Evolutionary conservation across 1,284 basidiomycete species (phyloP), one percentile per base, ranked within the genome.

Genomic region (Lignosus rhinocerotis): DNA sequence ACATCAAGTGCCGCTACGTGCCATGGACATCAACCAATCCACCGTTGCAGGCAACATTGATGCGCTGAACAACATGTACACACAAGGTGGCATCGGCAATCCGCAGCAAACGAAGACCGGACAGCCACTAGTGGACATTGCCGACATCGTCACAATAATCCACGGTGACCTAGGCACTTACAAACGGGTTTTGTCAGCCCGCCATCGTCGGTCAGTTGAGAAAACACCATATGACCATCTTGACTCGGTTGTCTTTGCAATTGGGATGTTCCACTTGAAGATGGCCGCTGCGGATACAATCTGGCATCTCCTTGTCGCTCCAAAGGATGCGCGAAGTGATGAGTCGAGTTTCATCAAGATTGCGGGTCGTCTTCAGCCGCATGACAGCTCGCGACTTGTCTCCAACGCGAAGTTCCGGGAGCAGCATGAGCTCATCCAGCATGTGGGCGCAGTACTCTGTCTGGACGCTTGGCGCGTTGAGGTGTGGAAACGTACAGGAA

Each of bases 221-320:
- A 10, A 31, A 0, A 62, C 59, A 3, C 47, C 61, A 0, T 68
- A 63, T 54, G 19, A 62, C 6, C 60, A 58, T 0, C 57, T 73
- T 4, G 72, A 74, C 50, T 66, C 56, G 39, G 58, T 75, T 1
- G 64, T 76, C 7, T 72, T 69, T 51, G 60, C 75, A 0, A 51
- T 69, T 9, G 76, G 76, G 0, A 61, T 76, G 2, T 78, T 78
- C 49, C 76, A 78, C 43, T 57, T 73, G 32, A 73, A 74, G 58
- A 78, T 78, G 77, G 75, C 74, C 0, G 70, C 67, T 12, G 70
- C 69, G 0, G 73, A 78, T 60, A 70, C 74, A 0, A 55, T 78
- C 1, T 77, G 72, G 72, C 51, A 69, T 2, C 61, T 70, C 0
- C 70, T 67, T 11, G 67, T 75, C 14, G 32, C 53, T 2, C 65